Evolutionary conservation across 1,284 basidiomycete species (phyloP).

Genomic region (Somion occarium): DNA sequence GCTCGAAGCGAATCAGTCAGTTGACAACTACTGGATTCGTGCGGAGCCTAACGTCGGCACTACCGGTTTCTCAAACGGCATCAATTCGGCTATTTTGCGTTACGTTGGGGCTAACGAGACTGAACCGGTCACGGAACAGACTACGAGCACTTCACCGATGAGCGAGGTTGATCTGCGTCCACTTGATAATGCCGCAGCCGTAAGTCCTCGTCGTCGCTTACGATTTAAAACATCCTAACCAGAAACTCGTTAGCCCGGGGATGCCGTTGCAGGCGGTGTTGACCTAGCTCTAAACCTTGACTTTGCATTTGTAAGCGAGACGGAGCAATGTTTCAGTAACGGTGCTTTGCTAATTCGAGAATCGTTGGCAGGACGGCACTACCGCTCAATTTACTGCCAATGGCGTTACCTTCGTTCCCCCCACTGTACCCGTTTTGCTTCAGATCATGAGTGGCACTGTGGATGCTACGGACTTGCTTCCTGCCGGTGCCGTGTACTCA

Average conservation of each 20-base stretch:
- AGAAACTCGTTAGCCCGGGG: slow-evolving; percentile 22
- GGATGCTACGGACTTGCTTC: slow-evolving; percentile 27
- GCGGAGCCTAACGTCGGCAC: slow-evolving; percentile 31
- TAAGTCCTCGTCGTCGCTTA: slow-evolving; percentile 7
- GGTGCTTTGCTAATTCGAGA: neutral
- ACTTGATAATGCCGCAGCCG: slow-evolving; percentile 13
- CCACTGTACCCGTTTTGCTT: slow-evolving; percentile 31
- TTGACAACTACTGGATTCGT: slow-evolving; percentile 40
- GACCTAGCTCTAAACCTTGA: slow-evolving; percentile 26
- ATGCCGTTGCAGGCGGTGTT: slow-evolving; percentile 21
- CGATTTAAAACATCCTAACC: neutral
- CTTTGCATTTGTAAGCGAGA: slow-evolving; percentile 22
- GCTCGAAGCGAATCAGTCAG: slow-evolving; percentile 30
- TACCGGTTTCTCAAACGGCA: slow-evolving; percentile 30
- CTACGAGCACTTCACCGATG: slow-evolving; percentile 18
- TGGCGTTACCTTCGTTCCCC: slow-evolving; percentile 20
- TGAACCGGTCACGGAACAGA: slow-evolving; percentile 38
- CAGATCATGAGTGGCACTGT: slow-evolving; percentile 32
- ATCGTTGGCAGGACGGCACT: slow-evolving; percentile 11
- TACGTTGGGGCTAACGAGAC: slow-evolving; percentile 30
- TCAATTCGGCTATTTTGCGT: slow-evolving; percentile 28
- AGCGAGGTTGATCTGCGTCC: slow-evolving; percentile 24
- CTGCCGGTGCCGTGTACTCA: slow-evolving; percentile 28
- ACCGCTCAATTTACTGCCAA: slow-evolving; percentile 24
- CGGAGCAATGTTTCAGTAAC: too few species aligned